These are phyloP conservation scores for Puccinellia tenuiflora DNA, from an alignment of 176 grass and related monocot species.

Conservation along the genomic window DNA sequence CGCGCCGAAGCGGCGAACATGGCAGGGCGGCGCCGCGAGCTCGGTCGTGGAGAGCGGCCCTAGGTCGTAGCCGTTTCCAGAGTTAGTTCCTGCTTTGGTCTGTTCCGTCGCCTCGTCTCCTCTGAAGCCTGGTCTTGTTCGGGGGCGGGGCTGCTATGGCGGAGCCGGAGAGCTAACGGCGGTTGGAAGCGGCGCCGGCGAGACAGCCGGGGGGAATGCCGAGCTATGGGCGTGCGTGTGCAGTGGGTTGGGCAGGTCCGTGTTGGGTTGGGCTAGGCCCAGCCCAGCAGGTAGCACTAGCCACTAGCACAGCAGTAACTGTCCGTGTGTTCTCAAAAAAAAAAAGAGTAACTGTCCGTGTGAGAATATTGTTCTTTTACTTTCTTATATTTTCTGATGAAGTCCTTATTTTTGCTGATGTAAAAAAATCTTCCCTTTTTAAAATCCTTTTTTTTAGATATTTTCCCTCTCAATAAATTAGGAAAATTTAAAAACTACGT, in stretches of 20 bases:
- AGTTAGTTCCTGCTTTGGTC: not conserved
- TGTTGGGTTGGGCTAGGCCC: not conserved
- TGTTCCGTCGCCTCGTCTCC: not conserved
- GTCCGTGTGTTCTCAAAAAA: too few species aligned
- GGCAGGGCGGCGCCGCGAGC: not conserved
- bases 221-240: not conserved
- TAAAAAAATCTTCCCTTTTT: not conserved
- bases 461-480: not conserved
- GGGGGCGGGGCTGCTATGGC: not conserved
- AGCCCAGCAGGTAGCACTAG: not conserved
- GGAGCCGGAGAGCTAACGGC: not conserved
- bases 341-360: not conserved
- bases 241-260: not conserved
- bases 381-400: not conserved
- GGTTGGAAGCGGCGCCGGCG: not conserved
- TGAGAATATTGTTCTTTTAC: not conserved
- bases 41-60: not conserved
- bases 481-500: not conserved
- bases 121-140: not conserved
- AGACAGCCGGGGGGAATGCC: not conserved
- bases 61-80: not conserved
- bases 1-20: constrained; percentile 29
- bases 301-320: too few species aligned
- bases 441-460: not conserved
- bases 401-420: not conserved